A percentile compares a stretch with the other conserved stretches of the same genome.
phyloP scores from a whole-genome alignment of 495 filamentous ascomycete species.

The Cenococcum geophilum region DNA sequence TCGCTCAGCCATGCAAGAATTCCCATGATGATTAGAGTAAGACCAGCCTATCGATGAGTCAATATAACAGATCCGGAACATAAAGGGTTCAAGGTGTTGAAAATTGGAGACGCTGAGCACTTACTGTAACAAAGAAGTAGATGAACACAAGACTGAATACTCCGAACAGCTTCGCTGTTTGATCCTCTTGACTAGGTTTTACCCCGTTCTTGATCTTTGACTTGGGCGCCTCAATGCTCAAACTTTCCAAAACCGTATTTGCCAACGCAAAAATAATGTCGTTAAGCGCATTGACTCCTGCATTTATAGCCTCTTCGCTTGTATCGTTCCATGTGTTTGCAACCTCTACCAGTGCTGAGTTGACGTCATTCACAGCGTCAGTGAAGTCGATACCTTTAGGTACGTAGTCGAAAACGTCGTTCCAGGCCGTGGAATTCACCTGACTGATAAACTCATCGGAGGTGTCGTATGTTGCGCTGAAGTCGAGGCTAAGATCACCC shows the following conservation, averaged over 20 bases:
- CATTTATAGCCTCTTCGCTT: neutral
- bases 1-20: conserved; percentile 38
- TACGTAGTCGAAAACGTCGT: conserved; percentile 19
- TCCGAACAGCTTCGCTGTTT: conserved; percentile 27
- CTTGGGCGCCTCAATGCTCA: conserved; percentile 35
- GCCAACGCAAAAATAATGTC: conserved; percentile 10
- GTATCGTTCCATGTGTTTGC: conserved; percentile 2
- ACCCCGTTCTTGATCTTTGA: conserved; percentile 13
- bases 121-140: conserved; percentile 42
- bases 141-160: conserved; percentile 39
- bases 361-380: conserved; percentile 10
- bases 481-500: neutral
- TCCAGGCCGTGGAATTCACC: conserved; percentile 2
- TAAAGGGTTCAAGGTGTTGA: neutral
- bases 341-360: conserved; percentile 22
- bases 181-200: conserved; percentile 16
- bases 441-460: neutral
- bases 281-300: conserved; percentile 9
- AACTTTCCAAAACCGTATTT: conserved; percentile 34
- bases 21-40: conserved; percentile 41
- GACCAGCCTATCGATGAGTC: conserved; percentile 35
- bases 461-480: neutral
- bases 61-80: neutral
- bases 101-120: neutral
- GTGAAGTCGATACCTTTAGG: conserved; percentile 23